Percentiles rank a stretch among this genome's conserved stretches.
phyloP scores from a whole-genome alignment of 2,329 filamentous ascomycete genomes.

The Colletotrichum somersetense region DNA sequence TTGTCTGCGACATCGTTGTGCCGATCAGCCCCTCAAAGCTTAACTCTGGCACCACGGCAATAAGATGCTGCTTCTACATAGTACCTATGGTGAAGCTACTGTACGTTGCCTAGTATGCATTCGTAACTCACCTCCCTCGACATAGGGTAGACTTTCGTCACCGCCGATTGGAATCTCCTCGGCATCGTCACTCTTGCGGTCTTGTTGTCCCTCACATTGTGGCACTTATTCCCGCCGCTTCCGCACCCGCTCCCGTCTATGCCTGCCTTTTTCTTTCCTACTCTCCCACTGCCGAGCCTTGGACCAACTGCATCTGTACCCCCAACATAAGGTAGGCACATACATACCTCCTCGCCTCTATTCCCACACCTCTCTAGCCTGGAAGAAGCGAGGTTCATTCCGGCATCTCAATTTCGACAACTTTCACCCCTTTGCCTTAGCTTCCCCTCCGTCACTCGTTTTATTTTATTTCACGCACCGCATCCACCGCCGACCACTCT shows the following conservation, averaged over 20 bases:
- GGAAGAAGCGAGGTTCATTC: not conserved
- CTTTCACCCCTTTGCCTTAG: slow-evolving; percentile 3
- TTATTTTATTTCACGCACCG: not conserved
- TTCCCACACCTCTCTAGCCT: slow-evolving; percentile 4
- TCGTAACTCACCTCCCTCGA: not conserved
- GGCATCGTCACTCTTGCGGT: slow-evolving; percentile 17
- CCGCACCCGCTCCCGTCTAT: not conserved
- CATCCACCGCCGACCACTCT: slow-evolving; percentile 12
- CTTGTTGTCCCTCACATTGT: not conserved
- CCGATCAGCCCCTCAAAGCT: slow-evolving; percentile 41
- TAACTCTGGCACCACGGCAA: slow-evolving; percentile 17
- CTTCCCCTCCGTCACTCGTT: slow-evolving; percentile 15
- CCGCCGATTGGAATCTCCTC: slow-evolving; percentile 7
- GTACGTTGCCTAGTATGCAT: too few relatives aligned
- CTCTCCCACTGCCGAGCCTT: not conserved
- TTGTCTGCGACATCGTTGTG: slow-evolving; percentile 40
- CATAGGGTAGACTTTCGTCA: slow-evolving; percentile 1
- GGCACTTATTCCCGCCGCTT: not conserved
- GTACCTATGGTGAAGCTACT: not conserved
- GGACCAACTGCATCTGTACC: not conserved
- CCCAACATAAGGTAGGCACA: not conserved
- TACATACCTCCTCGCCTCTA: not conserved
- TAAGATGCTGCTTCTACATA: not conserved
- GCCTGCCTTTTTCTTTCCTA: not conserved
- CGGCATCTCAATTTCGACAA: slow-evolving; percentile 4